Percentiles rank a stretch among this genome's conserved stretches.
Evolutionary conservation across 192 early-diverging fungal genomes (phyloP).

Genomic region (Cetraspora pellucida): DNA sequence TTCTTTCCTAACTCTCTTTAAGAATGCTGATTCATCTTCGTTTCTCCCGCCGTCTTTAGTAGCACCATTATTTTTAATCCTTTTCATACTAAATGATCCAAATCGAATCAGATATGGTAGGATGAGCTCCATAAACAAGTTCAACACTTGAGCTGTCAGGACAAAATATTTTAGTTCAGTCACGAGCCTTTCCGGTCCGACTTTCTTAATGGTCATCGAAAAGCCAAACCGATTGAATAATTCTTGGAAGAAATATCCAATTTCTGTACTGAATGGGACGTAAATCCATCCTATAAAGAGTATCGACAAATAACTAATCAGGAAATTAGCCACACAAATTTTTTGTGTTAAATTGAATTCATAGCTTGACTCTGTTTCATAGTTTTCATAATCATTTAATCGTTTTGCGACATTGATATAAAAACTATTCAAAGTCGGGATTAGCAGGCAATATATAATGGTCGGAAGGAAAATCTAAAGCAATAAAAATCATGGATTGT

Average conservation of each 20-base stretch:
- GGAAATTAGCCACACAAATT: slow-evolving; percentile 84
- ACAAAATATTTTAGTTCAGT: slow-evolving; percentile 76
- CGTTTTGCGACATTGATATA: slow-evolving; percentile 63
- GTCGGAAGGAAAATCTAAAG: slow-evolving; percentile 69
- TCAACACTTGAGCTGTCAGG: slow-evolving; percentile 81
- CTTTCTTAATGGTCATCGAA: slow-evolving; percentile 42
- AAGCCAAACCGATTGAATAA: slow-evolving; percentile 35
- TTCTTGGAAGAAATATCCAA: slow-evolving; percentile 57
- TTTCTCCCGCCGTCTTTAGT: slow-evolving; percentile 31
- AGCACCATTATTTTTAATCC: slow-evolving; percentile 23
- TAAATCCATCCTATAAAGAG: slow-evolving; percentile 87
- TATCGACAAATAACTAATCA: slow-evolving; percentile 81
- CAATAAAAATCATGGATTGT: background rate
- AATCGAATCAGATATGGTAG: slow-evolving; percentile 68
- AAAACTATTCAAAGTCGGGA: slow-evolving; percentile 69
- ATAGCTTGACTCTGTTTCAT: slow-evolving; percentile 69
- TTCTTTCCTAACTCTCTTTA: slow-evolving; percentile 61
- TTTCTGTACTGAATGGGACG: slow-evolving; percentile 77
- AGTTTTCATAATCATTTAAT: slow-evolving; percentile 86
- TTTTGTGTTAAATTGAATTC: slow-evolving; percentile 76
- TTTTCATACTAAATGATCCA: slow-evolving; percentile 40
- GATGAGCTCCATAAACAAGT: slow-evolving; percentile 70
- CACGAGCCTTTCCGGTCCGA: slow-evolving; percentile 60
- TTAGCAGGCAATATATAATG: slow-evolving; percentile 68
- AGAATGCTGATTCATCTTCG: slow-evolving; percentile 47